A percentile compares a stretch with the other conserved stretches of the same genome.
Evolutionary conservation across 2,329 filamentous ascomycete genomes (phyloP).

Genomic region (Sphaerulina vaccinii): DNA sequence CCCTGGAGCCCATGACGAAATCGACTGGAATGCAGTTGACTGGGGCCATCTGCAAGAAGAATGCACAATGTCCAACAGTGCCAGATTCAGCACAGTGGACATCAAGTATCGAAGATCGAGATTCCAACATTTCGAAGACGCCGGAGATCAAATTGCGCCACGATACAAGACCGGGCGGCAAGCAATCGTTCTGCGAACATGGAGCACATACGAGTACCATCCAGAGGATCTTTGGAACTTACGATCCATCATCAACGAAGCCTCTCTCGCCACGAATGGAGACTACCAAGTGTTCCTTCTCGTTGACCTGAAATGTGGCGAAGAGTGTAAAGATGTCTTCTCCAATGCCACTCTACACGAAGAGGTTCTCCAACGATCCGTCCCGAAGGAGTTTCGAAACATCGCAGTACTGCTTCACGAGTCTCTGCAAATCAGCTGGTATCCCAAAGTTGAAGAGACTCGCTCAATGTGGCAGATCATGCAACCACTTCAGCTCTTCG

Average conservation of each 20-base stretch:
- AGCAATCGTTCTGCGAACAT: constrained; percentile 66
- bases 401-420: constrained; percentile 89
- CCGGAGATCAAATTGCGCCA: neutral
- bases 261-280: constrained; percentile 73
- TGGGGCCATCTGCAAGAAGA: neutral
- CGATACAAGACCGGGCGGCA: constrained; percentile 5
- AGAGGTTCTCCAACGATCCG: constrained; percentile 34
- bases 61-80: neutral
- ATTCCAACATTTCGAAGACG: constrained; percentile 43
- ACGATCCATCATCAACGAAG: constrained; percentile 77
- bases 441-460: constrained; percentile 70
- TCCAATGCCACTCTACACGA: constrained; percentile 65
- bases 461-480: constrained; percentile 60
- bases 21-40: neutral
- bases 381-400: constrained; percentile 79
- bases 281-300: constrained; percentile 82
- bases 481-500: constrained; percentile 55
- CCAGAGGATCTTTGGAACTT: constrained; percentile 76
- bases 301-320: constrained; percentile 80
- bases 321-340: constrained; percentile 70
- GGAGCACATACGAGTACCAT: constrained; percentile 73
- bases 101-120: constrained; percentile 29
- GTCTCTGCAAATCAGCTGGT: constrained; percentile 74
- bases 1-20: neutral
- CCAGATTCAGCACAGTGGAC: neutral